Evolutionary conservation across 1,284 basidiomycete species (phyloP).

Genomic region (Chiua sp.): DNA sequence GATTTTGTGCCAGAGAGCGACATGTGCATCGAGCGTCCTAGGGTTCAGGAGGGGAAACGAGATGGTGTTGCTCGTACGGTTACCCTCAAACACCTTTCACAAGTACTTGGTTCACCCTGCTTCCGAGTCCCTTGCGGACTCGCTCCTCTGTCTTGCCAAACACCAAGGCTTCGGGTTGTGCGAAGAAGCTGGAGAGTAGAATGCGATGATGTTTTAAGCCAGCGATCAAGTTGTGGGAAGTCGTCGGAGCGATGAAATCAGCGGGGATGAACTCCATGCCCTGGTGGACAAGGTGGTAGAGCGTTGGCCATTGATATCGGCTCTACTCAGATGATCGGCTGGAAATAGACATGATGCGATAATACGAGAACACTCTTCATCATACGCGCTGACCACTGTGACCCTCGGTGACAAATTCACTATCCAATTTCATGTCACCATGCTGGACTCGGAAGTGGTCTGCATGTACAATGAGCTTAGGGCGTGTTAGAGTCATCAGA

Average conservation of each 20-base stretch:
- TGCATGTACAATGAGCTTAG: conserved; percentile 71
- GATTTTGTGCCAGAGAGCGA: conserved; percentile 98
- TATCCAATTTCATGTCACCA: too few species aligned
- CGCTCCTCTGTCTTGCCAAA: conserved; percentile 97
- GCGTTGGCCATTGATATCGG: conserved; percentile 98
- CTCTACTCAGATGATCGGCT: conserved; percentile 99
- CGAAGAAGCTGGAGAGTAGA: conserved; percentile 97
- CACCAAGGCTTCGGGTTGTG: conserved; percentile 96
- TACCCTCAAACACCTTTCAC: conserved; percentile 98
- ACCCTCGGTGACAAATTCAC: too few species aligned
- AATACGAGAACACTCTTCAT: too few species aligned
- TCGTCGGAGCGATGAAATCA: conserved; percentile 96
- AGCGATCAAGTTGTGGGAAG: conserved; percentile 90
- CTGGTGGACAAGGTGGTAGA: conserved; percentile 99
- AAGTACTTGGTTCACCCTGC: conserved; percentile 78
- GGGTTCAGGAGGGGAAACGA: conserved; percentile 95
- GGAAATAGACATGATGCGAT: too few species aligned
- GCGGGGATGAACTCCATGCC: conserved; percentile 93
- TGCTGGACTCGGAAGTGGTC: too few species aligned
- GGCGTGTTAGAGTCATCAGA: conserved; percentile 19
- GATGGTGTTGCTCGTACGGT: conserved; percentile 97
- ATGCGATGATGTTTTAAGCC: conserved; percentile 95
- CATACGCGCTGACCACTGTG: too few species aligned
- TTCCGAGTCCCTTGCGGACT: conserved; percentile 84
- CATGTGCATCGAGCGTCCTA: conserved; percentile 84